Evolutionary conservation across 176 grass and related monocot genomes (phyloP).

Genomic region (Zoysia japonica): DNA sequence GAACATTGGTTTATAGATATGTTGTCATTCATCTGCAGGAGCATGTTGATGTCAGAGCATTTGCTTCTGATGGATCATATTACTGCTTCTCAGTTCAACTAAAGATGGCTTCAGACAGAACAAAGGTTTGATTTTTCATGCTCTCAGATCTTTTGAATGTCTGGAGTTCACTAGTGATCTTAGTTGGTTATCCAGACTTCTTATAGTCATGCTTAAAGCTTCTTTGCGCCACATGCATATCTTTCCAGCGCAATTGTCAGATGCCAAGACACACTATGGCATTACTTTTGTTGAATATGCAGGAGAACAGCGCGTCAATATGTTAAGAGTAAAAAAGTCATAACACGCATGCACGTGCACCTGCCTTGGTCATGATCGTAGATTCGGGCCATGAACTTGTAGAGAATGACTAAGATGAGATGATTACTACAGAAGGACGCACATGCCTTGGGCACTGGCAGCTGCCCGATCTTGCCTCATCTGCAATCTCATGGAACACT

Average conservation of each 20-base stretch:
- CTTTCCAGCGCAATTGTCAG: background rate
- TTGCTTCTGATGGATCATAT: constrained; percentile 91
- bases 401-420: background rate
- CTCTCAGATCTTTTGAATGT: background rate
- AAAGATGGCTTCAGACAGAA: constrained; percentile 96
- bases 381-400: background rate
- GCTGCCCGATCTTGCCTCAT: background rate
- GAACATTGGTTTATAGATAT: constrained; percentile 18
- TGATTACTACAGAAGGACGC: background rate
- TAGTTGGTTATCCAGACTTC: constrained; percentile 1
- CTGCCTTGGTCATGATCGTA: background rate
- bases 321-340: background rate
- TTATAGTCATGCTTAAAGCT: constrained; percentile 4
- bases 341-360: background rate
- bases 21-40: constrained; percentile 60
- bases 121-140: constrained; percentile 67
- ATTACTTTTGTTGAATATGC: background rate
- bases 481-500: too few relatives aligned
- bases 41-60: constrained; percentile 78
- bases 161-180: constrained; percentile 7
- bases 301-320: background rate
- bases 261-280: background rate
- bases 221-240: background rate
- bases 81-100: constrained; percentile 87
- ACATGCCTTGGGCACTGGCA: background rate